These are phyloP conservation scores for Boletus patriciae DNA, from an alignment of 768 basidiomycete genomes.

Conservation along the genomic window DNA sequence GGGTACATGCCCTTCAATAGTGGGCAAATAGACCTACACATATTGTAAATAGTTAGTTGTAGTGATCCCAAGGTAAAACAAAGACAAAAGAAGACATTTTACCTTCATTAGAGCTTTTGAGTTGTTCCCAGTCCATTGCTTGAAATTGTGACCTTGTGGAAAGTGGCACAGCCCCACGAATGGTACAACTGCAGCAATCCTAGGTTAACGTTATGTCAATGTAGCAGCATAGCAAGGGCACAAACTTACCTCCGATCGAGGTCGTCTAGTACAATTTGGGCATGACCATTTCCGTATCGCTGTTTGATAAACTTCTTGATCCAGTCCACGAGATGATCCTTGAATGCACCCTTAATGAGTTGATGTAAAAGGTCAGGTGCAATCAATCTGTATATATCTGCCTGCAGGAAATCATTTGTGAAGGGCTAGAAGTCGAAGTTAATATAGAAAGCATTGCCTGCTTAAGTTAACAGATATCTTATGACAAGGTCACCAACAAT, in stretches of 20 bases:
- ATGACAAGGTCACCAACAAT: conserved; percentile 16
- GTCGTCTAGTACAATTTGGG: conserved; percentile 24
- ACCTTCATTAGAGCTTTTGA: conserved; percentile 42
- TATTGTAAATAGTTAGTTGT: no score
- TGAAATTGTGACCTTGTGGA: conserved; percentile 14
- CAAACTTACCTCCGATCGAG: conserved; percentile 28
- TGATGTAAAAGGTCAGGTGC: background rate
- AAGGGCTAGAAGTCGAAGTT: conserved; percentile 25
- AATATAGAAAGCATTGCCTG: no score
- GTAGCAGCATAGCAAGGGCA: no score
- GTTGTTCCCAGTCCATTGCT: conserved; percentile 41
- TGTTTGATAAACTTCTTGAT: background rate
- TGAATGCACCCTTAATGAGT: background rate
- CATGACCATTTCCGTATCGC: background rate
- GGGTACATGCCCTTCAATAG: conserved; percentile 26
- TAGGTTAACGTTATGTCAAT: background rate
- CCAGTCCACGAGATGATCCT: background rate
- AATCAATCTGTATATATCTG: conserved; percentile 30
- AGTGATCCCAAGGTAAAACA: no score
- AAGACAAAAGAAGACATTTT: no score
- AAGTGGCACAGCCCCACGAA: background rate
- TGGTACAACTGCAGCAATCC: background rate
- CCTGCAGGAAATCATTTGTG: conserved; percentile 30
- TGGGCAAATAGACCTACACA: conserved; percentile 1
- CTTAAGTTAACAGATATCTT: background rate